Base-by-base conservation (phyloP, 345 rosid genomes). In the Physaria fendleri region DNA sequence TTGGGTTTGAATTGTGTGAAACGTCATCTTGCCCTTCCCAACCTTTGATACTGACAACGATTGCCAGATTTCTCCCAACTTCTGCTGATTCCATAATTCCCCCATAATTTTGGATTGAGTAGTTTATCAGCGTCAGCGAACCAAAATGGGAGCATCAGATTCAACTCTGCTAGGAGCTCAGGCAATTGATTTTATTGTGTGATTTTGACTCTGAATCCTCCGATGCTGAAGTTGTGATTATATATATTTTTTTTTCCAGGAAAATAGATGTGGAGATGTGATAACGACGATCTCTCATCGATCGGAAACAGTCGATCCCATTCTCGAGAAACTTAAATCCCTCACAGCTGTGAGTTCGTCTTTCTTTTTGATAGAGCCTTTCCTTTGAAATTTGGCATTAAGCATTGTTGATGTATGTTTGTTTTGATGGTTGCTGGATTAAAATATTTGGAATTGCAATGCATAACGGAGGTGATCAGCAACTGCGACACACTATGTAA, bases 381-480 rank as follows among this genome's bases (percentile, higher is more conserved):
- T n/a, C n/a, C n/a, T n/a, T n/a, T n/a, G n/a, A n/a, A n/a, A n/a
- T n/a, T n/a, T n/a, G n/a, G n/a, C n/a, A n/a, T n/a, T n/a, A n/a
- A n/a, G n/a, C 14, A 22, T 22, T 22, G 24, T 22, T 22, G 24
- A 22, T 22, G 24, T 22, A n/a, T n/a, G n/a, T 22, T 22, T 22
- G 24, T 22, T 22, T 22, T 22, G 24, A 2, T 22, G 24, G n/a
- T n/a, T n/a, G n/a, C n/a, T n/a, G n/a, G n/a, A n/a, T n/a, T n/a
- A n/a, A n/a, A n/a, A n/a, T n/a, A n/a, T n/a, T n/a, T n/a, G n/a
- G n/a, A n/a, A n/a, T n/a, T n/a, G n/a, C n/a, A n/a, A n/a, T n/a
- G n/a, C n/a, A n/a, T 93, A 71, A 93, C 86, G 0, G 95, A 89
- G 80, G 95, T 89, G 33, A 77, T 87, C 2, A 85, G 80, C 69